These are phyloP conservation scores for Dactylellina cionopaga DNA, from an alignment of 2,329 filamentous ascomycete species.

Conservation along the genomic window DNA sequence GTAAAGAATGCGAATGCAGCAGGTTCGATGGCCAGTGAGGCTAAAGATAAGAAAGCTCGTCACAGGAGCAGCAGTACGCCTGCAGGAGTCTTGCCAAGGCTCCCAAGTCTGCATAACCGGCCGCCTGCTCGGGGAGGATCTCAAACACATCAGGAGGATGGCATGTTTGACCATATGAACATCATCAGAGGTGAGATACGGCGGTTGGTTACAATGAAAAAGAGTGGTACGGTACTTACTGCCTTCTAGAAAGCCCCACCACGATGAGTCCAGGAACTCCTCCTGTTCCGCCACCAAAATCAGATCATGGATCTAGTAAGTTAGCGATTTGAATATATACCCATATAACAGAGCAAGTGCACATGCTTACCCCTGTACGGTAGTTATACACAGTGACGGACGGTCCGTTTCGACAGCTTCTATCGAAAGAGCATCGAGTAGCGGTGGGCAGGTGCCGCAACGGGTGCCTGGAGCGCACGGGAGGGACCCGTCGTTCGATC, in stretches of 20 bases:
- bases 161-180: slow-evolving; percentile 37
- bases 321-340: neutral
- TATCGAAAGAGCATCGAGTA: slow-evolving; percentile 43
- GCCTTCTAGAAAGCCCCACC: slow-evolving; percentile 28
- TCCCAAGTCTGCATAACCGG: slow-evolving; percentile 56
- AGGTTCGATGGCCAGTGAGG: neutral
- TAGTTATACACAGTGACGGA: slow-evolving; percentile 37
- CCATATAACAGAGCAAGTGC: neutral
- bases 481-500: slow-evolving; percentile 72
- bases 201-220: neutral
- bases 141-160: slow-evolving; percentile 23
- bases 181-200: slow-evolving; percentile 41
- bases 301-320: slow-evolving; percentile 43
- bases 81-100: slow-evolving; percentile 54
- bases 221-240: slow-evolving; percentile 9
- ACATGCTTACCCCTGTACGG: neutral
- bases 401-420: slow-evolving; percentile 46
- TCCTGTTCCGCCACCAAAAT: slow-evolving; percentile 35
- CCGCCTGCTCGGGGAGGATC: slow-evolving; percentile 51
- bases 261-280: slow-evolving; percentile 19
- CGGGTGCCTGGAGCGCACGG: slow-evolving; percentile 49
- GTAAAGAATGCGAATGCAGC: slow-evolving; percentile 25
- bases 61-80: slow-evolving; percentile 56
- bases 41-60: slow-evolving; percentile 31
- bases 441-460: slow-evolving; percentile 29